phyloP scores from a whole-genome alignment of 495 filamentous ascomycete species.

The Neurospora pannonica region DNA sequence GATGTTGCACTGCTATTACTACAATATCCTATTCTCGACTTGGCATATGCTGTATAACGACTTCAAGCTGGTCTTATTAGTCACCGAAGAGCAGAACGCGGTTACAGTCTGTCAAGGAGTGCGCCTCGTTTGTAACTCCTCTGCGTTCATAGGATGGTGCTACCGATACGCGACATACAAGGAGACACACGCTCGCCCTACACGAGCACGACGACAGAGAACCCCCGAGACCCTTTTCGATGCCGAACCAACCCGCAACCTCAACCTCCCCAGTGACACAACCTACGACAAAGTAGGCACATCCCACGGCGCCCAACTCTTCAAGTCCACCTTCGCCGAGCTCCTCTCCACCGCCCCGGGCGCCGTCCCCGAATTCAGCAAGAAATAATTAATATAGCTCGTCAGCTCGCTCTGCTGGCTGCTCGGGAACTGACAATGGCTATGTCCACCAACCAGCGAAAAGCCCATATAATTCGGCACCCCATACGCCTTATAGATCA shows the following conservation, averaged over 20 bases:
- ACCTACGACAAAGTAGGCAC: conserved; percentile 28
- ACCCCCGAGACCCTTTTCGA: neutral
- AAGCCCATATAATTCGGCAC: conserved; percentile 44
- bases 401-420: conserved; percentile 39
- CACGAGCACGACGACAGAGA: neutral
- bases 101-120: too few relatives aligned
- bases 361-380: conserved; percentile 17
- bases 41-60: neutral
- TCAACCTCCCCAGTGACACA: neutral
- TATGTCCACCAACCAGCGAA: conserved; percentile 42
- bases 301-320: conserved; percentile 34
- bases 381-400: conserved; percentile 42
- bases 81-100: too few relatives aligned
- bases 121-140: neutral
- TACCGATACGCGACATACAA: neutral
- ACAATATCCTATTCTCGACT: neutral
- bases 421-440: conserved; percentile 47
- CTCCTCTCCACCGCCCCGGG: conserved; percentile 33
- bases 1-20: neutral
- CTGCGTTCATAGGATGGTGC: neutral
- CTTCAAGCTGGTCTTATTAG: neutral
- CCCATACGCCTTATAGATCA: conserved; percentile 43
- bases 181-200: neutral
- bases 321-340: conserved; percentile 22
- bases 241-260: neutral